Evolutionary conservation across 2,329 filamentous ascomycete species (phyloP), one percentile per base, ranked within the genome.

Genomic region (Fusarium brevicatenulatum): DNA sequence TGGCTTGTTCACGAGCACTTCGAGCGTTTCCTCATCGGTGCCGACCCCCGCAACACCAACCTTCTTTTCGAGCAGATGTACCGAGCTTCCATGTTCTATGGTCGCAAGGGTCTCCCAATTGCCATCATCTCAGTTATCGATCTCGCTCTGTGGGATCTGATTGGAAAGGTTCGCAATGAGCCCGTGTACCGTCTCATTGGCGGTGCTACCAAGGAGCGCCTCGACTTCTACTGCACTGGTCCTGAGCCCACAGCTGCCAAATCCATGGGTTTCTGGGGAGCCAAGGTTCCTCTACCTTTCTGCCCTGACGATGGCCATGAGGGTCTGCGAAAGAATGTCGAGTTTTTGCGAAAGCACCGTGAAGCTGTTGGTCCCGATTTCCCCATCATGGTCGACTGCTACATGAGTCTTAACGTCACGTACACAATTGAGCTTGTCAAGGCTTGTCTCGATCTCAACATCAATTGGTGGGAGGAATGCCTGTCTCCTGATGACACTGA

Each of bases 401-500:
- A 97, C 84, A 98, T 98, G 95, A 95, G 93, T 75, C 86, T 98
- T 78, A 97, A 95, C 78, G 95, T 98, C 32, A 86, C 93, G 2
- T 98, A 98, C 84, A 97, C 94, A 8, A 97, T 98, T 76, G 92
- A 97, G 82, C 87, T 98, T 30, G 95, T 93, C 68, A 93, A 95
- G 83, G 92, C 91, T 57, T 94, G 92, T 80, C 89, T 93, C 76
- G 91, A 95, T 75, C 88, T 97, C 74, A 89, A 95, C 82, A 95
- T 98, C 81, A 95, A 97, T 85, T 98, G 95, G 95, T 97, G 94
- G 94, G 95, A 98, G 85, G 95, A 98, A 85, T 97, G 94, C 73
- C 85, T 98, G 71, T 93, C 91, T 36, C 95, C 95, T 16, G 95
- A 98, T 82, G 95, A 98, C 85, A 94, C 93, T 53, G 95, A 97